These are phyloP conservation scores for Cymbopogon flexuosus DNA, from an alignment of 202 grass and related monocot genomes.

Conservation along the genomic window DNA sequence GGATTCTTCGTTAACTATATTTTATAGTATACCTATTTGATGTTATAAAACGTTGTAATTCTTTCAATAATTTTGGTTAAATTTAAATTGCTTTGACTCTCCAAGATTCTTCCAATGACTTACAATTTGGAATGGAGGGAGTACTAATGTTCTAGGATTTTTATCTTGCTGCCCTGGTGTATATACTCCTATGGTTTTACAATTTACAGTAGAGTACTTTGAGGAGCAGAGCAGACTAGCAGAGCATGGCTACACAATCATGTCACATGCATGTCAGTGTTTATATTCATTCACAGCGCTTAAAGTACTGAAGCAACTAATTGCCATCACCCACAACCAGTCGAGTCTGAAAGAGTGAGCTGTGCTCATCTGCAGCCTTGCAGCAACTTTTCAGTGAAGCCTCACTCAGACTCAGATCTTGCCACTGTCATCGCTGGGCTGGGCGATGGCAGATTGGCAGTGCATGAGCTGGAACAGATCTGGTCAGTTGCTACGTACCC, in stretches of 20 bases:
- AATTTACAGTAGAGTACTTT: neutral
- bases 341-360: too few species aligned
- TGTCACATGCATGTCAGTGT: neutral
- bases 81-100: too few species aligned
- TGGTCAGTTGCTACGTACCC: neutral
- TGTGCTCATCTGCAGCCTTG: slow-evolving; percentile 16
- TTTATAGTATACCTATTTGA: too few species aligned
- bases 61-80: too few species aligned
- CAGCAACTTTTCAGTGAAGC: slow-evolving; percentile 16
- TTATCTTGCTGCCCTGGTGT: neutral
- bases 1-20: too few species aligned
- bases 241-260: neutral
- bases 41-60: too few species aligned
- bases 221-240: neutral
- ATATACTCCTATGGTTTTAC: neutral
- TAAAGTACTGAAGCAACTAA: slow-evolving; percentile 19
- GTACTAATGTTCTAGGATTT: too few species aligned
- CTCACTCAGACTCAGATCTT: neutral
- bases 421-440: neutral
- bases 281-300: neutral
- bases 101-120: too few species aligned
- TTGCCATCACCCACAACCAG: neutral
- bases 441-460: neutral
- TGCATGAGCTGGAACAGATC: slow-evolving; percentile 21
- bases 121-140: too few species aligned